Conservation (phyloP, 192 early-diverging fungal genomes). For the Gaertneriomyces sp. region DNA sequence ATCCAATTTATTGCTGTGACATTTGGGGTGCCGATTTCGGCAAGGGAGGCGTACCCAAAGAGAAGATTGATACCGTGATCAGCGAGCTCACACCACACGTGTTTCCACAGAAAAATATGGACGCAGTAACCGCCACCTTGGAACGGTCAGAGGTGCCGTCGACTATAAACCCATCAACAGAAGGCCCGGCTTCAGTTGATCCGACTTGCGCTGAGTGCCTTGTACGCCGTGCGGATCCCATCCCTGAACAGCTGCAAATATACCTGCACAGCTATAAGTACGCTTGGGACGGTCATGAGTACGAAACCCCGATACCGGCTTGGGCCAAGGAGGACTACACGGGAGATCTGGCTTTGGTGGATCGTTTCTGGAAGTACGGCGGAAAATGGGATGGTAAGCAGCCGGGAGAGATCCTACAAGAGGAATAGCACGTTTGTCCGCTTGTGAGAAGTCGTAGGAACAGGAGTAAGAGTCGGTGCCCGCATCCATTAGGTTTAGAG, state of each 20-base stretch:
- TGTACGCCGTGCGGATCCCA: conserved; percentile 60
- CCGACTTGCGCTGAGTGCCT: conserved; percentile 62
- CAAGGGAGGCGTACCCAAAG: conserved; percentile 39
- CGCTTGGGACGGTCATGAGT: conserved; percentile 48
- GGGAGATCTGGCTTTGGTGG: conserved; percentile 32
- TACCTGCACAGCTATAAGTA: conserved; percentile 92
- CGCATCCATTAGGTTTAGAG: no score
- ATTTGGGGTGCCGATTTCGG: conserved; percentile 68
- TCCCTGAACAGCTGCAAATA: conserved; percentile 71
- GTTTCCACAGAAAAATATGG: conserved; percentile 7
- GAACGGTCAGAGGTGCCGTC: neutral
- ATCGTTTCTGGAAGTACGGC: conserved; percentile 49
- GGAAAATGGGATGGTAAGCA: conserved; percentile 42
- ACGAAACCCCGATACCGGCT: conserved; percentile 71
- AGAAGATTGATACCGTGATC: conserved; percentile 8
- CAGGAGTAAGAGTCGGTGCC: no score
- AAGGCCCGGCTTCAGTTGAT: conserved; percentile 2
- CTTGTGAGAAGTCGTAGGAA: no score
- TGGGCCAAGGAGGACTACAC: conserved; percentile 68
- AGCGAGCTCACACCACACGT: conserved; percentile 11
- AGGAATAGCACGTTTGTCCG: neutral
- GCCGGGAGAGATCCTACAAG: conserved; percentile 14
- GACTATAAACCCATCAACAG: neutral
- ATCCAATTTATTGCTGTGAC: conserved; percentile 80
- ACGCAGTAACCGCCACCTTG: neutral